Percentiles rank a stretch among this genome's conserved stretches.
Conservation (phyloP, 805 yeast species). For the Suhomyces kilbournensis region DNA sequence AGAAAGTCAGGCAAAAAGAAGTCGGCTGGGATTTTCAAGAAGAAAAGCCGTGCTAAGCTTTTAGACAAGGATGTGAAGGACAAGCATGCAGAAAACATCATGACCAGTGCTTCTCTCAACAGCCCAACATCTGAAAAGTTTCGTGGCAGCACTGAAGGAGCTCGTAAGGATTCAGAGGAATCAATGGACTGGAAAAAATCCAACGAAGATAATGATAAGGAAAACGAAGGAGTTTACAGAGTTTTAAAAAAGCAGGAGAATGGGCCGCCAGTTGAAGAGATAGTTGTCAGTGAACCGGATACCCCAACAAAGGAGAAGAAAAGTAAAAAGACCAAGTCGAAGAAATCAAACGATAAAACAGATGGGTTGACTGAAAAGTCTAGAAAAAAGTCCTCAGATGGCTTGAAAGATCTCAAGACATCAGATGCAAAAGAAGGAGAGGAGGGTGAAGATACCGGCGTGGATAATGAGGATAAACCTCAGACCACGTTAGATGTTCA, state of each 20-base stretch:
- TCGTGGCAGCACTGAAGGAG: neutral
- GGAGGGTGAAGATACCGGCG: conserved; percentile 4
- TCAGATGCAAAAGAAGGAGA: conserved; percentile 6
- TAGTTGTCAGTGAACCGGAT: conserved; percentile 1
- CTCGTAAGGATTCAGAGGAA: neutral
- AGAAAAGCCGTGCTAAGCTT: conserved; percentile 12
- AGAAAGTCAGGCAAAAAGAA: conserved; percentile 16
- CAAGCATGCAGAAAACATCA: neutral
- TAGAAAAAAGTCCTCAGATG: conserved; percentile 8
- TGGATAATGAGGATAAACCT: conserved; percentile 16
- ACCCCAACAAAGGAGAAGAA: conserved; percentile 10
- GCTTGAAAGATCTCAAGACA: conserved; percentile 6
- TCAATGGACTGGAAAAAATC: neutral
- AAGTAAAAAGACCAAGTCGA: conserved; percentile 4
- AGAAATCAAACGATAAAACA: conserved; percentile 3
- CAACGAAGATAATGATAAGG: neutral
- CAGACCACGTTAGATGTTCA: conserved; percentile 40
- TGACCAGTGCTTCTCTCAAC: neutral
- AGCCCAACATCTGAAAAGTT: conserved; percentile 3
- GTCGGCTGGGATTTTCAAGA: conserved; percentile 14
- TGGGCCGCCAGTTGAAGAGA: conserved; percentile 1
- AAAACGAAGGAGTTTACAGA: neutral
- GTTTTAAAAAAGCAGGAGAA: neutral
- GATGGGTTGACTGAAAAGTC: neutral
- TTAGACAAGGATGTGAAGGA: conserved; percentile 9